phyloP scores from a whole-genome alignment of 129 eudicot genomes.

The Saposhnikovia divaricata region DNA sequence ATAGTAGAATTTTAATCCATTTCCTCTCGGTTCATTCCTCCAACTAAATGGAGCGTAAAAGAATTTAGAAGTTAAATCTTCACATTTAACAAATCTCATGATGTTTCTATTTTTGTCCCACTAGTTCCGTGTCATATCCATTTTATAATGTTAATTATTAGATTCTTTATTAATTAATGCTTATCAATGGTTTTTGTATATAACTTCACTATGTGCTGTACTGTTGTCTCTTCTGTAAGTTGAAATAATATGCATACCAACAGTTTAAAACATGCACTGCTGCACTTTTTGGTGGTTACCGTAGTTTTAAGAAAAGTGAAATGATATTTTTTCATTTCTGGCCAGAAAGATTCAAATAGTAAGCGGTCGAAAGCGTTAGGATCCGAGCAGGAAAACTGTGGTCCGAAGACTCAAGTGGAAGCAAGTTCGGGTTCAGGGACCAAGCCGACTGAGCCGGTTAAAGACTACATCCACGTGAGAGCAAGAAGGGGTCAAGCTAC shows the following conservation, averaged over 20 bases:
- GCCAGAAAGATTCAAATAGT: slow-evolving; percentile 43
- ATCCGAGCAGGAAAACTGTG: slow-evolving; percentile 32
- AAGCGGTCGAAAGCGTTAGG: slow-evolving; percentile 44
- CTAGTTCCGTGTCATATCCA: background rate
- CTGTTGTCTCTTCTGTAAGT: background rate
- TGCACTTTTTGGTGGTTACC: background rate
- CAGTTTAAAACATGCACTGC: no score
- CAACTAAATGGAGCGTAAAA: background rate
- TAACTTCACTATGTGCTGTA: background rate
- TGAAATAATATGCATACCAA: no score
- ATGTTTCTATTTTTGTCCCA: background rate
- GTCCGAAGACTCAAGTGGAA: slow-evolving; percentile 50
- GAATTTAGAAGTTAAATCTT: background rate
- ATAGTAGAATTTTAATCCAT: no score
- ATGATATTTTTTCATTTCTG: slow-evolving; percentile 3
- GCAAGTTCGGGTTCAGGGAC: slow-evolving; percentile 40
- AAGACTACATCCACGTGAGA: slow-evolving; percentile 92
- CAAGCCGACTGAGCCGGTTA: slow-evolving; percentile 54
- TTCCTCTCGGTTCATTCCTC: no score
- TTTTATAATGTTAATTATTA: background rate
- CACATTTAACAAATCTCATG: background rate
- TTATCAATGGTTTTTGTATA: background rate
- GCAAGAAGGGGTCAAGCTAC: slow-evolving; percentile 99
- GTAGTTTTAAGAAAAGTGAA: background rate
- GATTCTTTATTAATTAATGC: background rate